Conservation (phyloP, 2,329 filamentous ascomycete species). For the Cyphellophora europaea region DNA sequence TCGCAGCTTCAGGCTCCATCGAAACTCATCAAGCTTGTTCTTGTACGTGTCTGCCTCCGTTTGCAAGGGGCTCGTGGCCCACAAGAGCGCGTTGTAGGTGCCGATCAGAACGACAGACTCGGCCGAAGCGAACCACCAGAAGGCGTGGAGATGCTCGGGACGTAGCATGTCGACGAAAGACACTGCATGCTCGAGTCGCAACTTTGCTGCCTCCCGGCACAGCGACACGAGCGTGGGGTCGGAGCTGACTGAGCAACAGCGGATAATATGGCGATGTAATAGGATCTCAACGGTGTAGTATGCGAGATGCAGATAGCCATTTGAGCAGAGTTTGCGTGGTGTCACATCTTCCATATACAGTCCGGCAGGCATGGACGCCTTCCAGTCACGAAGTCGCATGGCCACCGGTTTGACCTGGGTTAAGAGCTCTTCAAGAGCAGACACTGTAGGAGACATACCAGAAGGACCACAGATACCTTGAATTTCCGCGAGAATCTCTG, state of each 20-base stretch:
- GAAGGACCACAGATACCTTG: slow-evolving; percentile 39
- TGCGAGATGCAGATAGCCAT: slow-evolving; percentile 73
- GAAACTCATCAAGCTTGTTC: slow-evolving; percentile 29
- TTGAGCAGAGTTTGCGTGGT: slow-evolving; percentile 27
- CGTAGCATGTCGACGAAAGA: slow-evolving; percentile 35
- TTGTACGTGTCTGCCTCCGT: slow-evolving; percentile 28
- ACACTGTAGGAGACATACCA: slow-evolving; percentile 31
- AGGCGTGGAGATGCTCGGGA: slow-evolving; percentile 35
- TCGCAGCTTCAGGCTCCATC: slow-evolving; percentile 30
- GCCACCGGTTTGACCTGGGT: slow-evolving; percentile 43
- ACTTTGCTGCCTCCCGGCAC: slow-evolving; percentile 69
- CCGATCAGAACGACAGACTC: slow-evolving; percentile 34
- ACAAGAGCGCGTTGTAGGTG: slow-evolving; percentile 31
- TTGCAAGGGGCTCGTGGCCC: slow-evolving; percentile 23
- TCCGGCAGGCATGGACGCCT: slow-evolving; percentile 32
- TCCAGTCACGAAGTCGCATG: slow-evolving; percentile 43
- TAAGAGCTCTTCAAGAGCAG: slow-evolving; percentile 36
- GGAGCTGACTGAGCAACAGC: slow-evolving; percentile 54
- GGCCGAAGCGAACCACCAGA: slow-evolving; percentile 38
- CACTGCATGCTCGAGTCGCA: slow-evolving; percentile 34
- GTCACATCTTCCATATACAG: slow-evolving; percentile 37
- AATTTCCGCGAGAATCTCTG: slow-evolving; percentile 40
- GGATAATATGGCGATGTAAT: slow-evolving; percentile 81
- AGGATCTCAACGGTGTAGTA: slow-evolving; percentile 95
- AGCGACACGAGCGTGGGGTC: slow-evolving; percentile 82